These are phyloP conservation scores for Trypanosoma mega DNA, from an alignment of 208 protist genomes.

Conservation along the genomic window DNA sequence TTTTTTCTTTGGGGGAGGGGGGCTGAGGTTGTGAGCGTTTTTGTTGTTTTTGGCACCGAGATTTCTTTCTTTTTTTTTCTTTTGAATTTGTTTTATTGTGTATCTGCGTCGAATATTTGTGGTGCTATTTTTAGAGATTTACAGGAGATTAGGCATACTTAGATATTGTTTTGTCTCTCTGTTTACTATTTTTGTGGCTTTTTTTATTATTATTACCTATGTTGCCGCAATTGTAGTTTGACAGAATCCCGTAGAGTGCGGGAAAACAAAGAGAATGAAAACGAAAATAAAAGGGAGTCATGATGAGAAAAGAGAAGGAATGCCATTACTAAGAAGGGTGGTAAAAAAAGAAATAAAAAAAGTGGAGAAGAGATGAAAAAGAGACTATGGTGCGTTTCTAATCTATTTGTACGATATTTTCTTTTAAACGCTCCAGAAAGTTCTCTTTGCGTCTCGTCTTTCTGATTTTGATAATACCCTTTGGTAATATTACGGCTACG, in stretches of 20 bases:
- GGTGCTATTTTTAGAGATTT: too few relatives aligned
- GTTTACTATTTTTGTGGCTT: too few relatives aligned
- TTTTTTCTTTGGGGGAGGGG: too few relatives aligned
- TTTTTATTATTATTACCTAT: slow-evolving; percentile 3
- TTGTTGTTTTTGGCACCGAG: slow-evolving; percentile 22
- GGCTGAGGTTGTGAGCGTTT: neutral
- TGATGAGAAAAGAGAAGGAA: neutral
- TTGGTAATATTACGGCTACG: too few relatives aligned
- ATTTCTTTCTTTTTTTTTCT: slow-evolving; percentile 24
- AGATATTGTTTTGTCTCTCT: too few relatives aligned
- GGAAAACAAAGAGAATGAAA: neutral
- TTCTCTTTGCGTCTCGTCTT: slow-evolving; percentile 18
- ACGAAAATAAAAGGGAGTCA: slow-evolving; percentile 9
- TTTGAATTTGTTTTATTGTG: neutral
- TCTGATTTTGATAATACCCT: slow-evolving; percentile 2
- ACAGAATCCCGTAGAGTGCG: too few relatives aligned
- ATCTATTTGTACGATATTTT: too few relatives aligned
- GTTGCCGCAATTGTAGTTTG: too few relatives aligned
- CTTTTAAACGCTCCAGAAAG: too few relatives aligned
- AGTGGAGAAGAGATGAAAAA: neutral
- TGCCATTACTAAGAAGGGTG: neutral
- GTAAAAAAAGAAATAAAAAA: slow-evolving; percentile 26
- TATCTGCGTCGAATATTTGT: slow-evolving; percentile 8
- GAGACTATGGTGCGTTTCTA: too few relatives aligned
- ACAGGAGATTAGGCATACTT: too few relatives aligned